Base-by-base conservation (phyloP, 1,284 basidiomycete species). In the Microbotryomycetes sp. region DNA sequence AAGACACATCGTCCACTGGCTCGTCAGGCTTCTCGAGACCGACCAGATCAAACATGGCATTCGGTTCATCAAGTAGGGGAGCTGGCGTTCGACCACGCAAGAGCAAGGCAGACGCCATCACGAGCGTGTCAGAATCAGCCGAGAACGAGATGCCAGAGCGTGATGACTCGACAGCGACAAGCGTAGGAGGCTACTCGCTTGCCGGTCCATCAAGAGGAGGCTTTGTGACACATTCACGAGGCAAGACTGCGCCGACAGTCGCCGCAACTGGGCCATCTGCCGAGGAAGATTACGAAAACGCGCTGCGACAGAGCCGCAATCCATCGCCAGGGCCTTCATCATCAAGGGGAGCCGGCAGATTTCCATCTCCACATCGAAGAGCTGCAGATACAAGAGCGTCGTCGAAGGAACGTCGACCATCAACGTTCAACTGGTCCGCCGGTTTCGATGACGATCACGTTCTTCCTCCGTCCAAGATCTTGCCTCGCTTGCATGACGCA, bases 121-220 rank as follows among this genome's bases (percentile, higher is more conserved):
- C 4, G 25, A 9, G 14, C 31, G 32, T n/a, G 45, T 15, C 26
- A 12, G 53, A 50, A 42, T 28, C 29, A 31, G 29, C 51, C 58
- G 28, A 42, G 58, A 23, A 3, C 25, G 42, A 26, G 14, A 2
- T 16, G 29, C 42, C 23, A 9, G 52, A 32, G 23, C n/a, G 14
- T 6, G 53, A 29, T 4, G 25, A 7, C 19, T n/a, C n/a, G n/a
- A 42, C 28, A 0, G 56, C 15, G 32, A 25, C 25, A 25, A 54
- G 46, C n/a, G 36, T 19, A 25, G 23, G 42, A 14, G 32, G 36
- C 9, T 48, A 46, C 19, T 54, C 54, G 2, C 45, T 62, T 2
- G 64, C 66, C 0, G 66, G 64, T 0, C 66, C 66, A 0, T 66
- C 64, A 16, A 50, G 66, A 12, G 67, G 65, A 26, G 67, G 67